Conservation (phyloP, 305 asterid species). For the Fraxinus floribunda region DNA sequence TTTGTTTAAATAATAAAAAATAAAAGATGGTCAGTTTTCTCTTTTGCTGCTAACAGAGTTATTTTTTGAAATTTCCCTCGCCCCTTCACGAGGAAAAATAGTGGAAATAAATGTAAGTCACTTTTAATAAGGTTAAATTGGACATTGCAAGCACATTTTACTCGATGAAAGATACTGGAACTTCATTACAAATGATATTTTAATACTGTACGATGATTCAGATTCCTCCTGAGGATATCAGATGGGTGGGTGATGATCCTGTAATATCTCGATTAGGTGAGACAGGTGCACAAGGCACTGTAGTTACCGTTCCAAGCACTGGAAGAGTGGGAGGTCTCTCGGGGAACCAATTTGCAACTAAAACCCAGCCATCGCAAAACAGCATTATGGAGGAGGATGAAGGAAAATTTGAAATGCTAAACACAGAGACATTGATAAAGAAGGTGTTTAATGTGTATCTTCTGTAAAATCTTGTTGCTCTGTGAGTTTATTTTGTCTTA, state of each 20-base stretch:
- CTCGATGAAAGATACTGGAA: slow-evolving; percentile 1
- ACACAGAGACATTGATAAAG: slow-evolving; percentile 81
- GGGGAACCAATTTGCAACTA: slow-evolving; percentile 46
- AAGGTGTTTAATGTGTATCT: slow-evolving; percentile 44
- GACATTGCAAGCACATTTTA: not conserved
- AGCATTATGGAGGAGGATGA: slow-evolving; percentile 42
- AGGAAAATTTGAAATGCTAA: slow-evolving; percentile 78
- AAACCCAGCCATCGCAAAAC: slow-evolving; percentile 51
- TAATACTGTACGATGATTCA: slow-evolving; percentile 30
- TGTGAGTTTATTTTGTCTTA: slow-evolving; percentile 5
- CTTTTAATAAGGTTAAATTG: not conserved
- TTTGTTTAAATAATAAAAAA: not conserved
- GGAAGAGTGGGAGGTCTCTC: slow-evolving; percentile 56
- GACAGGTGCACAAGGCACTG: slow-evolving; percentile 30
- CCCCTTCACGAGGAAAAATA: not conserved
- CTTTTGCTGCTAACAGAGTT: not conserved
- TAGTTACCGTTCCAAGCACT: slow-evolving; percentile 37
- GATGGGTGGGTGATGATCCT: slow-evolving; percentile 90
- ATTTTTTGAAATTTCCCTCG: not conserved
- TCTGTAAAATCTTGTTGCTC: slow-evolving; percentile 2
- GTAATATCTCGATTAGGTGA: slow-evolving; percentile 54
- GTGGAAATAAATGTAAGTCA: not conserved
- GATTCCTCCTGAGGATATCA: slow-evolving; percentile 79
- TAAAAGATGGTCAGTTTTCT: not conserved
- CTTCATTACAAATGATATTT: slow-evolving; percentile 17